Evolutionary conservation across 73 alveolate genomes (phyloP), one percentile per base, ranked within the genome.

Genomic region (Blepharisma japonicum): DNA sequence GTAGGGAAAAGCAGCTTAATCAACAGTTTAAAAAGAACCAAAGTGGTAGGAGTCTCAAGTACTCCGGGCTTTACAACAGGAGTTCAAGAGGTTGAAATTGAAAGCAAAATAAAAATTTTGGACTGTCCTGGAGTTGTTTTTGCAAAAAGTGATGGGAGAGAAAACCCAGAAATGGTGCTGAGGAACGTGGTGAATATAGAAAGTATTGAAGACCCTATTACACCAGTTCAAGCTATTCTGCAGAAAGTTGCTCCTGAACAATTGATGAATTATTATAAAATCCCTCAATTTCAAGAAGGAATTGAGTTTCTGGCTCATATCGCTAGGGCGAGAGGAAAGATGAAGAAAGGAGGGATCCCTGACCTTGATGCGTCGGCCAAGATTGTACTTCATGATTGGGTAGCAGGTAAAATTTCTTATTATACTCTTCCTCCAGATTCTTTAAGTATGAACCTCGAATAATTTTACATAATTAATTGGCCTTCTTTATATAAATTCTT

Each of bases 81-180:
- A n/a, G 82, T 94, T 71, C 97, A 96, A 86, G 98, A 96, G 85
- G 97, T 96, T 42, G 82, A 92, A 71, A 90, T 96, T 39, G 99
- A 96, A 85, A 89, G 88, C 77, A 89, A 96, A 74, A 92, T 96
- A 25, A 93, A 88, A 55, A 76, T 96, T 76, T 81, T 96, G 42
- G 99, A 96, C 82, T 95, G 97, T 56, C 99, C 99, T 55, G 99
- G 99, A 45, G 98, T 96, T 45, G 98, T 96, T 38, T 87, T 95
- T 77, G 91, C 90, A 32, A 83, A 87, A 54, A 89, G 88, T 49
- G 90, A 81, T 50, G 51, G 78, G 49, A 80, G 83, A 67, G 92
- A 88, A 14, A 88, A 94, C 80, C 89, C 90, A 54, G 77, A 83
- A 72, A 74, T 84, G 68, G 93, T 96, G 25, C 84, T 96, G 48